A percentile compares a stretch with the other conserved stretches of the same genome.
phyloP scores from a whole-genome alignment of 495 filamentous ascomycete genomes.

The Xylaria intraflava region DNA sequence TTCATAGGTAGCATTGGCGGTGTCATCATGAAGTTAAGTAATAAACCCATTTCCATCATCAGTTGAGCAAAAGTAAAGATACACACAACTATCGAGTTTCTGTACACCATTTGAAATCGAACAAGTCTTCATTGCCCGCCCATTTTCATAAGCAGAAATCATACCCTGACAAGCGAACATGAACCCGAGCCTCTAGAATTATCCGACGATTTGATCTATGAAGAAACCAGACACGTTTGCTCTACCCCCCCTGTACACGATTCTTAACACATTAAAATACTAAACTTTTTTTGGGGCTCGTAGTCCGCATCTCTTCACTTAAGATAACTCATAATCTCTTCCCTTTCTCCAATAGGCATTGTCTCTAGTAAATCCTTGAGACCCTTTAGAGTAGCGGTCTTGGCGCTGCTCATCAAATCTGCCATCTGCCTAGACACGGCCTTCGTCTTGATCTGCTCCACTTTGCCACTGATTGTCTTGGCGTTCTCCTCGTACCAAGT shows the following conservation, averaged over 20 bases:
- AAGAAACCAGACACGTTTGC: not conserved
- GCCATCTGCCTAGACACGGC: conserved; percentile 73
- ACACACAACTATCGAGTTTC: too few relatives aligned
- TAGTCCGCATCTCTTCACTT: conserved; percentile 18
- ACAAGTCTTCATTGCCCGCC: not conserved
- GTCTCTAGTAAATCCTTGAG: conserved; percentile 77
- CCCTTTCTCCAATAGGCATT: conserved; percentile 80
- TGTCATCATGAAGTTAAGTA: too few relatives aligned
- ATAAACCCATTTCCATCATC: too few relatives aligned
- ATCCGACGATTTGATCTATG: not conserved
- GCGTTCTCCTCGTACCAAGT: conserved; percentile 96
- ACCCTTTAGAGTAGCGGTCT: conserved; percentile 64
- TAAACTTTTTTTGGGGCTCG: not conserved
- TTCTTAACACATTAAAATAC: not conserved
- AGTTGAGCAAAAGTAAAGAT: too few relatives aligned
- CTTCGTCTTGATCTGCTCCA: conserved; percentile 73
- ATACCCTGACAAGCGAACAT: not conserved
- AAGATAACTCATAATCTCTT: conserved; percentile 73
- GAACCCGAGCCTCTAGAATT: not conserved
- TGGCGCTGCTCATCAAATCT: conserved; percentile 60
- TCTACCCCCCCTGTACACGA: not conserved
- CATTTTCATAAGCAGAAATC: not conserved
- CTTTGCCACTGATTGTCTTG: conserved; percentile 67
- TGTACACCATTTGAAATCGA: too few relatives aligned
- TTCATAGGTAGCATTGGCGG: too few relatives aligned